These are phyloP conservation scores for Aspergillus egyptiacus DNA, from an alignment of 495 filamentous ascomycete species.

Conservation along the genomic window DNA sequence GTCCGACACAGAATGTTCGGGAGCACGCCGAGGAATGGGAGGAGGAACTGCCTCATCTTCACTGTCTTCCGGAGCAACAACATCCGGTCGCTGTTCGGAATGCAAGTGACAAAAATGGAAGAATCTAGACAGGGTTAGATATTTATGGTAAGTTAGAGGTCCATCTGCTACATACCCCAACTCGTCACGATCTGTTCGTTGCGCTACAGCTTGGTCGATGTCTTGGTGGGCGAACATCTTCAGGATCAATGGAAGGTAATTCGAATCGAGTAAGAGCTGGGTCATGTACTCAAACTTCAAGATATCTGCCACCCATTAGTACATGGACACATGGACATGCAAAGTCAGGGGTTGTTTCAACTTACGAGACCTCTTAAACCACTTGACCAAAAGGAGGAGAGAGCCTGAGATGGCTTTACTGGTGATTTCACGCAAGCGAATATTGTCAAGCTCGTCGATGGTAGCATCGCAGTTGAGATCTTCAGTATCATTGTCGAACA, in stretches of 20 bases:
- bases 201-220: constrained; percentile 79
- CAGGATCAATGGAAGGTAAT: constrained; percentile 84
- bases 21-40: constrained; percentile 57
- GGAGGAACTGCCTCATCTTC: constrained; percentile 79
- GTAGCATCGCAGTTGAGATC: constrained; percentile 36
- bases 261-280: constrained; percentile 86
- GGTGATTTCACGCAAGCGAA: constrained; percentile 76
- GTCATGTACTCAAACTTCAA: constrained; percentile 94
- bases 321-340: not conserved
- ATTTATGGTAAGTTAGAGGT: not conserved
- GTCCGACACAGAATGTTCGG: constrained; percentile 21
- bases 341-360: constrained; percentile 9
- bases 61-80: constrained; percentile 30
- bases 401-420: constrained; percentile 86
- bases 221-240: constrained; percentile 93
- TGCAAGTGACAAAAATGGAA: constrained; percentile 76
- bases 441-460: constrained; percentile 71
- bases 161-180: constrained; percentile 55
- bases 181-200: constrained; percentile 75
- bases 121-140: constrained; percentile 55
- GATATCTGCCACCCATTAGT: constrained; percentile 56
- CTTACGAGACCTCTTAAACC: constrained; percentile 94
- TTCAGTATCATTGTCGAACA: constrained; percentile 21
- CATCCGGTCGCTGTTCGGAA: constrained; percentile 37
- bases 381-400: constrained; percentile 80